A percentile compares a stretch with the other conserved stretches of the same genome.
phyloP scores from a whole-genome alignment of 495 filamentous ascomycete genomes.

The Penicillium lagena region DNA sequence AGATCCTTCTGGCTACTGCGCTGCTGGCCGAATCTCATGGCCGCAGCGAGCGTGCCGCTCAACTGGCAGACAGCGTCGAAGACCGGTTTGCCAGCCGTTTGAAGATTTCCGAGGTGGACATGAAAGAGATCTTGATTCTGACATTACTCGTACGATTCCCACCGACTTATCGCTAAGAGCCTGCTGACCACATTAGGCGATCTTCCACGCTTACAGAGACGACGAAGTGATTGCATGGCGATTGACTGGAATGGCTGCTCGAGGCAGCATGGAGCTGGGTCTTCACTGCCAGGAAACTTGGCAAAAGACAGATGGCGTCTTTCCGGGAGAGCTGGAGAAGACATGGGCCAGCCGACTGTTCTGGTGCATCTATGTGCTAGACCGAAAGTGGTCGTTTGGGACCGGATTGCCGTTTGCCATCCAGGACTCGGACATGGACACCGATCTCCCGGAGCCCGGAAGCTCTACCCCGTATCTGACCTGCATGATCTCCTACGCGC shows the following conservation, averaged over 20 bases:
- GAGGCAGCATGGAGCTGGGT: slow-evolving; percentile 70
- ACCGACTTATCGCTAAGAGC: neutral
- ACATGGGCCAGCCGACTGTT: slow-evolving; percentile 61
- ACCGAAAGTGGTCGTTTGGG: slow-evolving; percentile 74
- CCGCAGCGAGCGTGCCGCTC: slow-evolving; percentile 62
- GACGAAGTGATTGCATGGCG: slow-evolving; percentile 78
- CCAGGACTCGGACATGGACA: slow-evolving; percentile 77
- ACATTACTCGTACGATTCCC: slow-evolving; percentile 53
- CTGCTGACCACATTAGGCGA: slow-evolving; percentile 43
- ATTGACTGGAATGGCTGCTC: slow-evolving; percentile 61
- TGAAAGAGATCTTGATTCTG: slow-evolving; percentile 64
- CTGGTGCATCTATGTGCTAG: slow-evolving; percentile 79
- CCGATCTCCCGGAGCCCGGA: slow-evolving; percentile 60
- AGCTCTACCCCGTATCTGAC: slow-evolving; percentile 30
- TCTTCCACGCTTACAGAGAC: slow-evolving; percentile 75
- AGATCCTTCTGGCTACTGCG: slow-evolving; percentile 68
- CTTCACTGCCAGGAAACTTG: slow-evolving; percentile 71
- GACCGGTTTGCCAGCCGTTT: slow-evolving; percentile 58
- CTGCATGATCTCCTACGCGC: slow-evolving; percentile 61
- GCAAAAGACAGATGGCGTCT: slow-evolving; percentile 46
- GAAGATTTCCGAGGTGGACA: slow-evolving; percentile 55
- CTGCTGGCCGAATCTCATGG: slow-evolving; percentile 67
- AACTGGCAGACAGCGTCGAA: slow-evolving; percentile 65
- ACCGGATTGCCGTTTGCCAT: slow-evolving; percentile 73
- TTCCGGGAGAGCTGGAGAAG: slow-evolving; percentile 54